A percentile compares a stretch with the other conserved stretches of the same genome.
Evolutionary conservation across 202 grass and related monocot genomes (phyloP).

Genomic region (Musa balbisiana): DNA sequence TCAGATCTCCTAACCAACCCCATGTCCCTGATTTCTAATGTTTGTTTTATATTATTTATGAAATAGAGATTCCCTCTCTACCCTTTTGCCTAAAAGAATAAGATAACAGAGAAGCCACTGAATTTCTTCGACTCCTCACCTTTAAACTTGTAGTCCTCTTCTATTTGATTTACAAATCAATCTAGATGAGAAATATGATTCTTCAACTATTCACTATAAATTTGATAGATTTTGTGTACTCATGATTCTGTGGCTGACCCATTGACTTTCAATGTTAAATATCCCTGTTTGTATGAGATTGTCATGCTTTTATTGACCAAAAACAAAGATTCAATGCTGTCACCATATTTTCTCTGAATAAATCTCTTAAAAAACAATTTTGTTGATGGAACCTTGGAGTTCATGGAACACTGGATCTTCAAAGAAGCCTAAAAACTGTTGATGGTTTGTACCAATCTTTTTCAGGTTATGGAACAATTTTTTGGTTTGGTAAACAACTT

Average conservation of each 20-base stretch:
- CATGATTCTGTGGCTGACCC: background rate
- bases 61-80: too few relatives aligned
- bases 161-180: background rate
- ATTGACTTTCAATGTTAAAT: background rate
- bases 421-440: background rate
- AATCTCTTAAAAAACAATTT: background rate
- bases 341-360: background rate
- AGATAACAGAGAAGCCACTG: background rate
- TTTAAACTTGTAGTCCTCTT: background rate
- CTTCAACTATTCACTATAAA: background rate
- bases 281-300: background rate
- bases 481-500: conserved; percentile 92
- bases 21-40: too few relatives aligned
- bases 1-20: too few relatives aligned
- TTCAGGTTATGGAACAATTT: conserved; percentile 52
- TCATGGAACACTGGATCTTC: conserved; percentile 39
- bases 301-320: background rate
- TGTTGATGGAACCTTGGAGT: conserved; percentile 38
- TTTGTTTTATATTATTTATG: too few relatives aligned
- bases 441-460: background rate
- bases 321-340: too few relatives aligned
- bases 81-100: background rate
- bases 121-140: background rate
- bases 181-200: background rate
- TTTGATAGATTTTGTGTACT: background rate